A percentile compares a stretch with the other conserved stretches of the same genome.
Conservation (phyloP, 306 rosid genomes). For the Rosa multiflora region DNA sequence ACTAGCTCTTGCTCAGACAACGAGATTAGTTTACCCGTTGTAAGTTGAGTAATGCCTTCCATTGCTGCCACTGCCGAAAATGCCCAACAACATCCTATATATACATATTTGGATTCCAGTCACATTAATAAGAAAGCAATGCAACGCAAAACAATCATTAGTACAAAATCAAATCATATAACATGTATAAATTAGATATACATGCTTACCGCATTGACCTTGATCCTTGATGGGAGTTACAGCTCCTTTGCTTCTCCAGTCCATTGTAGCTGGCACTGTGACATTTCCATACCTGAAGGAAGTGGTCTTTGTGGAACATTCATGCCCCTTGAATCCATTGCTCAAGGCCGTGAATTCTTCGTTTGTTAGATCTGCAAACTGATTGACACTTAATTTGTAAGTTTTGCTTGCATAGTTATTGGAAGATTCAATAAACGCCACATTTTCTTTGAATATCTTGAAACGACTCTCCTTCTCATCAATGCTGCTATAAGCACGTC, state of each 20-base stretch:
- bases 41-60: background rate
- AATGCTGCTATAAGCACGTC: slow-evolving; percentile 21
- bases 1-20: slow-evolving; percentile 34
- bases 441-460: slow-evolving; percentile 30
- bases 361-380: slow-evolving; percentile 31
- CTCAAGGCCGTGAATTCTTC: slow-evolving; percentile 20
- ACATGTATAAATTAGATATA: background rate
- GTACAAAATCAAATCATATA: background rate
- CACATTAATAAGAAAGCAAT: background rate
- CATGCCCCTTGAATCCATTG: background rate
- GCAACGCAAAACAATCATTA: background rate
- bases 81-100: slow-evolving; percentile 26
- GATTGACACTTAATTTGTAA: slow-evolving; percentile 25
- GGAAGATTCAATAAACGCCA: slow-evolving; percentile 25
- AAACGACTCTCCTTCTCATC: slow-evolving; percentile 29
- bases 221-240: slow-evolving; percentile 1
- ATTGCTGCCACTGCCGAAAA: slow-evolving; percentile 2
- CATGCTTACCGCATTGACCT: background rate
- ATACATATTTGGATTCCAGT: background rate
- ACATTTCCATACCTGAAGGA: slow-evolving; percentile 6
- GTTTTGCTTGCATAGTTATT: slow-evolving; percentile 17
- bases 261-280: background rate
- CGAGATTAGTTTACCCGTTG: background rate
- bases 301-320: background rate
- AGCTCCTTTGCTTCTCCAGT: slow-evolving; percentile 6